A percentile compares a stretch with the other conserved stretches of the same genome.
These are phyloP conservation scores for Hypomontagnella submonticulosa DNA, from an alignment of 495 filamentous ascomycete species.

Conservation along the genomic window DNA sequence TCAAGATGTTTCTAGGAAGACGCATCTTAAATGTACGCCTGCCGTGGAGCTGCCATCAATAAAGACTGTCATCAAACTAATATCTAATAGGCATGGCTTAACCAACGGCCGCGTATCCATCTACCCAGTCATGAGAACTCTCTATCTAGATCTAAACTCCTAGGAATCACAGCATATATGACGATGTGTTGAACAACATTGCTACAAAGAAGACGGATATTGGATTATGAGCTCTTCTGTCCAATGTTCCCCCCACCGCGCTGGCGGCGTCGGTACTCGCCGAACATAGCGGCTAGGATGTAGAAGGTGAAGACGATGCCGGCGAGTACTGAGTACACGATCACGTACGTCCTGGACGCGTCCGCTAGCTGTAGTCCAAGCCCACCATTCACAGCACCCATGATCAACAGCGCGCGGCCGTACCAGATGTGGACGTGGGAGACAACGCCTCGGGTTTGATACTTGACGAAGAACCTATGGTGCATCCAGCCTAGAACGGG, in stretches of 20 bases:
- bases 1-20: too few relatives aligned
- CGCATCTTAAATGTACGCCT: too few relatives aligned
- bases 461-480: slow-evolving; percentile 65
- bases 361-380: slow-evolving; percentile 68
- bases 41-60: too few relatives aligned
- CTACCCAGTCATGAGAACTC: too few relatives aligned
- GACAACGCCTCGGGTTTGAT: slow-evolving; percentile 61
- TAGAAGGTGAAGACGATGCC: slow-evolving; percentile 64
- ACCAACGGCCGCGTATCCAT: too few relatives aligned
- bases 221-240: slow-evolving; percentile 23
- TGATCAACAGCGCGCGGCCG: slow-evolving; percentile 68
- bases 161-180: too few relatives aligned
- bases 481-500: slow-evolving; percentile 72
- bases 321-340: slow-evolving; percentile 70
- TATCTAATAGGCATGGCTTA: too few relatives aligned
- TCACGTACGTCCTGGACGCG: slow-evolving; percentile 56
- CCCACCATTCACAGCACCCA: slow-evolving; percentile 79
- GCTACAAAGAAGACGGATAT: background rate
- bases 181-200: background rate
- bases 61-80: too few relatives aligned
- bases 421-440: slow-evolving; percentile 76
- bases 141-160: too few relatives aligned
- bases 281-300: slow-evolving; percentile 36
- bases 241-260: slow-evolving; percentile 7
- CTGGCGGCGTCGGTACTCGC: slow-evolving; percentile 31